Conservation (phyloP, 2,329 filamentous ascomycete genomes). For the Trichoderma simmonsii region DNA sequence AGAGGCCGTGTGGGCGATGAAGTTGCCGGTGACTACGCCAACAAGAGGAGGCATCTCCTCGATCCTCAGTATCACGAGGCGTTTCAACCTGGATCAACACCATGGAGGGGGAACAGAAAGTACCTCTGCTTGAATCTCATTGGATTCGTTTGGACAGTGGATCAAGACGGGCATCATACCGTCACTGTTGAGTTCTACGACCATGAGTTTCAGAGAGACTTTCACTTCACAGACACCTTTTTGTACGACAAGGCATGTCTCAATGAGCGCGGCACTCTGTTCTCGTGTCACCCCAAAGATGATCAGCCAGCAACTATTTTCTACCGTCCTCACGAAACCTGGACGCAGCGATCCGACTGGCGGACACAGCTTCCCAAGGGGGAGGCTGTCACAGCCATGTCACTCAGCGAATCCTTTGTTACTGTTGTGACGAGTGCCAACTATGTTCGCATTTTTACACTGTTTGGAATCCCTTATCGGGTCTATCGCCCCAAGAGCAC, state of each 20-base stretch:
- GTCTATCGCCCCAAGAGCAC: constrained; percentile 89
- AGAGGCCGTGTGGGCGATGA: constrained; percentile 54
- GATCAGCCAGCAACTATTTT: constrained; percentile 76
- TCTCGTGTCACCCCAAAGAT: constrained; percentile 71
- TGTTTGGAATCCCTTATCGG: constrained; percentile 85
- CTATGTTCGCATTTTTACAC: constrained; percentile 88
- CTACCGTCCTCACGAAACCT: constrained; percentile 94
- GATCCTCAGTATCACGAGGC: constrained; percentile 72
- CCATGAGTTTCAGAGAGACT: constrained; percentile 84
- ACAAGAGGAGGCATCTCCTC: constrained; percentile 49
- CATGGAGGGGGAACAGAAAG: constrained; percentile 90
- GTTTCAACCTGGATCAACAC: constrained; percentile 92
- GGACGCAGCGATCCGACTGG: constrained; percentile 90
- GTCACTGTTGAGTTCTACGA: constrained; percentile 98
- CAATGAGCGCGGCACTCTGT: constrained; percentile 78
- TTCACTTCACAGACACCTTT: constrained; percentile 96
- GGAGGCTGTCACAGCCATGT: constrained; percentile 85
- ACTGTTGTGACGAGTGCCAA: constrained; percentile 82
- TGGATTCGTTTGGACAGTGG: constrained; percentile 94
- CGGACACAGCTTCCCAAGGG: constrained; percentile 79
- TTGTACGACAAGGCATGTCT: constrained; percentile 95
- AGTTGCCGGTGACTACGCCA: constrained; percentile 44
- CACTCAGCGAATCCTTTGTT: constrained; percentile 85
- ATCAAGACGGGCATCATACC: constrained; percentile 89
- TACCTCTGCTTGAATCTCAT: constrained; percentile 92